phyloP scores from a whole-genome alignment of 2,329 filamentous ascomycete genomes.

The Proliferodiscus dingleyae region DNA sequence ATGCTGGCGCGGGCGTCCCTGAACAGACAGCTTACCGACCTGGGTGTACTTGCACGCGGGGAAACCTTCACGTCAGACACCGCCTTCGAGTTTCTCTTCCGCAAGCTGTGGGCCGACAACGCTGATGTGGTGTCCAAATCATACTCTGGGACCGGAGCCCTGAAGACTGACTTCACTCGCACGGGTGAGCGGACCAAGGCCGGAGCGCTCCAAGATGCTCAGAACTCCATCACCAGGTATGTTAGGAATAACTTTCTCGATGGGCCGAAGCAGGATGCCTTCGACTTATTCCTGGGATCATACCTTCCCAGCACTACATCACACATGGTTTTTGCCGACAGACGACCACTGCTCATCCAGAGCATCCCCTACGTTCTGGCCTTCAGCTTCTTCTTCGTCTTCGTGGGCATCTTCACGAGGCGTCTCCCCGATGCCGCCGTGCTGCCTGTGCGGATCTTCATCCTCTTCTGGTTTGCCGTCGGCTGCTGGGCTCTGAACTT shows the following conservation, averaged over 20 bases:
- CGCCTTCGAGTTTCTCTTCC: conserved; percentile 85
- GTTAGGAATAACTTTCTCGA: conserved; percentile 92
- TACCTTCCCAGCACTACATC: conserved; percentile 75
- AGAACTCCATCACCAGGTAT: conserved; percentile 85
- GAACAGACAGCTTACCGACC: conserved; percentile 80
- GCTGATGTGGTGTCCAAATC: conserved; percentile 89
- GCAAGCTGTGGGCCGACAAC: conserved; percentile 98
- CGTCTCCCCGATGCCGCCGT: conserved; percentile 67
- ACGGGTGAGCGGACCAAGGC: conserved; percentile 81
- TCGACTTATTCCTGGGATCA: conserved; percentile 85
- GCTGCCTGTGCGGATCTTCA: conserved; percentile 78
- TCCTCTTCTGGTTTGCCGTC: conserved; percentile 70
- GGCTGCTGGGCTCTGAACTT: conserved; percentile 71
- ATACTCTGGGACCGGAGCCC: conserved; percentile 91
- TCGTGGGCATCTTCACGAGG: conserved; percentile 69
- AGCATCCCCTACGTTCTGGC: conserved; percentile 82
- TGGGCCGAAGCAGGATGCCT: conserved; percentile 89
- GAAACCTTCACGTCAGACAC: conserved; percentile 71
- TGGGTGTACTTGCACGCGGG: conserved; percentile 71
- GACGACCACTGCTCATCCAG: conserved; percentile 81
- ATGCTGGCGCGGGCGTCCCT: conserved; percentile 90
- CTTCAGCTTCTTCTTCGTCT: conserved; percentile 74
- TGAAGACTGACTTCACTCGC: conserved; percentile 98
- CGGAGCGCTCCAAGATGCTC: conserved; percentile 80
- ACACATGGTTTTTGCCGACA: conserved; percentile 74